Evolutionary conservation across 2,329 filamentous ascomycete genomes (phyloP), one percentile per base, ranked within the genome.

Genomic region (Blastomyces silverae): DNA sequence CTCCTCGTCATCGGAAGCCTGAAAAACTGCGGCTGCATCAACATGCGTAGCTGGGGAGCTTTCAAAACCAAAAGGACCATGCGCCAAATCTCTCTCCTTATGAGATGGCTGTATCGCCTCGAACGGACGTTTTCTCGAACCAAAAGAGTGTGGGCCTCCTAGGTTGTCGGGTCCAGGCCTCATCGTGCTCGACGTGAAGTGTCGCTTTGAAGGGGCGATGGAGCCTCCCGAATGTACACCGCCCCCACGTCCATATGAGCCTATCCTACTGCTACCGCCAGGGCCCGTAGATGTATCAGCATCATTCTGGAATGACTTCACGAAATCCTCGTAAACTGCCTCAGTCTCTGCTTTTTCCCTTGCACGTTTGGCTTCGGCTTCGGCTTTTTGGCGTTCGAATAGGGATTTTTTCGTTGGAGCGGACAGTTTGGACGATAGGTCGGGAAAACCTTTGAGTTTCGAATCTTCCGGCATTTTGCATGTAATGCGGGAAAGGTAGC

Each of bases 261-360:
- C 71, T 42, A 64, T 58, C 62, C 72, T 70, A 63, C 70, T 69
- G 34, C 63, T 28, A 15, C 68, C 57, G 34, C 65, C 66, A 37
- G 70, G 67, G 34, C 67, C 69, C 4, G 65, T 55, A 0, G 67
- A 61, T 62, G 63, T 67, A 62, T 66, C 69, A 31, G 71, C 73
- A 67, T 81, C 81, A 68, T 79, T 80, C 64, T 80, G 81, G 67
- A 82, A 83, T 25, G 80, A 91, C 77, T 93, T 93, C 64, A 94
- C 86, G 70, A 96, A 96, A 69, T 93, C 91, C 70, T 91, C 87
- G 75, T 92, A 90, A 0, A 92, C 91, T 31, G 91, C 91, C 28
- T 89, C 90, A 7, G 90, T 95, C 78, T 96, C 92, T 69, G 89
- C 91, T 72, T 89, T 89, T 76, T 96, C 92, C 69, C 91, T 85